A percentile compares a stretch with the other conserved stretches of the same genome.
phyloP scores from a whole-genome alignment of 176 grass and related monocot species.

The Ampelocalamus luodianensis region DNA sequence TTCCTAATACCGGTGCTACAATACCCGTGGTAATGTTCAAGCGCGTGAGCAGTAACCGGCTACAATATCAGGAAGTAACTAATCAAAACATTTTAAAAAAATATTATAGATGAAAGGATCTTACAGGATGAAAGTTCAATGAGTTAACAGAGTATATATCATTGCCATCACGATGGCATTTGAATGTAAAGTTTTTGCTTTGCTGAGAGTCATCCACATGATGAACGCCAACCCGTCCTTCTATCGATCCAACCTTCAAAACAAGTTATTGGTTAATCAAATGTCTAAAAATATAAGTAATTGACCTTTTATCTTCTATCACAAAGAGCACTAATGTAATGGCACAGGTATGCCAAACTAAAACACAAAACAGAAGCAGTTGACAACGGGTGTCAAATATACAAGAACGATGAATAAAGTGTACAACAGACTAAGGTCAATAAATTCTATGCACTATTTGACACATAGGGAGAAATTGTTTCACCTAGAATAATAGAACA shows the following conservation, averaged over 20 bases:
- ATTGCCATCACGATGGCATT: conserved; percentile 79
- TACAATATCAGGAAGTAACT: not conserved
- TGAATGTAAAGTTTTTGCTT: conserved; percentile 92
- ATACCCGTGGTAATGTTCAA: too few relatives aligned
- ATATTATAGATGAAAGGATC: conserved; percentile 19
- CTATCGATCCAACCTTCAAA: conserved; percentile 86
- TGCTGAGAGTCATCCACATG: conserved; percentile 91
- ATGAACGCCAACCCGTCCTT: conserved; percentile 93
- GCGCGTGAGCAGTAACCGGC: too few relatives aligned
- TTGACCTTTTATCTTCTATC: not conserved
- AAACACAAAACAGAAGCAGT: conserved; percentile 27
- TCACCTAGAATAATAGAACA: conserved; percentile 11
- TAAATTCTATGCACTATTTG: not conserved
- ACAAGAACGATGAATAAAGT: conserved; percentile 22
- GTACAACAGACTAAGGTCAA: not conserved
- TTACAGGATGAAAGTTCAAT: conserved; percentile 94
- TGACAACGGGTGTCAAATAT: not conserved
- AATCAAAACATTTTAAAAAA: conserved; percentile 25
- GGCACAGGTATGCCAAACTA: not conserved
- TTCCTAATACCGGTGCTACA: too few relatives aligned
- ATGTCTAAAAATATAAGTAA: conserved; percentile 27
- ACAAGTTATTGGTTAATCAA: conserved; percentile 31
- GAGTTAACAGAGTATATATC: conserved; percentile 91
- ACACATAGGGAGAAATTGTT: conserved; percentile 1
- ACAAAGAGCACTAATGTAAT: conserved; percentile 14